Base-by-base conservation (phyloP, 2,329 filamentous ascomycete genomes). In the Fusarium solani-melongenae region DNA sequence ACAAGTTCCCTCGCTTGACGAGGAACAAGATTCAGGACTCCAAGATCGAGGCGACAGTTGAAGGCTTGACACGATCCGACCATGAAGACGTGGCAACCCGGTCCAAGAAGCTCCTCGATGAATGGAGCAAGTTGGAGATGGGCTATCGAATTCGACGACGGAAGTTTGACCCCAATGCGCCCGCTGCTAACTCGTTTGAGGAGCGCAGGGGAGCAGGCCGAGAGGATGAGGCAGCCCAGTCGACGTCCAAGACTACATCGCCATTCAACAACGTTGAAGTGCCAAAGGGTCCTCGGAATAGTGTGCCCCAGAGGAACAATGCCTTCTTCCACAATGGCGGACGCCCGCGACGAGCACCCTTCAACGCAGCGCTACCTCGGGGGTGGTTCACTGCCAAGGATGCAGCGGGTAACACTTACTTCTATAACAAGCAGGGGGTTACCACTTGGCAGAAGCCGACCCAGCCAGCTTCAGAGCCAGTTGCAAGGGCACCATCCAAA, bases 11-110 rank as follows among this genome's bases (percentile, higher is more conserved):
- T 1, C 92, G 96, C 11, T 86, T 98, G 58, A 98, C 96, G 22
- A 92, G 94, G 68, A 99, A 99, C 86, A 99, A 99, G 84, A 98
- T 99, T 67, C 92, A 94, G 74, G 95, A 98, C 78, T 97, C 96
- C 10, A 97, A 97, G 78, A 98, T 99, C 70, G 96, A 98, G 81
- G 88, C 91, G 3, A 92, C 93, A 0, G 89, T 99, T 46, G 87
- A 94, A 77, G 88, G 88, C 5, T 85, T 98, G 60, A 89, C 87
- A 2, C 84, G 84, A 14, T 93, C 90, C 20, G 90, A 92, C 10
- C 92, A 98, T 78, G 91, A 94, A 70, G 88, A 93, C 67, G 94
- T 99, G 22, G 88, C 92, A 29, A 87, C 89, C 22, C 92, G 92
- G 78, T 91, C 96, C 6, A 88, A 88, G 63, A 88, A 89, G 53